Percentiles rank a stretch among this genome's conserved stretches.
Evolutionary conservation across 805 yeast genomes (phyloP).

Genomic region (Wickerhamiella lipophila): DNA sequence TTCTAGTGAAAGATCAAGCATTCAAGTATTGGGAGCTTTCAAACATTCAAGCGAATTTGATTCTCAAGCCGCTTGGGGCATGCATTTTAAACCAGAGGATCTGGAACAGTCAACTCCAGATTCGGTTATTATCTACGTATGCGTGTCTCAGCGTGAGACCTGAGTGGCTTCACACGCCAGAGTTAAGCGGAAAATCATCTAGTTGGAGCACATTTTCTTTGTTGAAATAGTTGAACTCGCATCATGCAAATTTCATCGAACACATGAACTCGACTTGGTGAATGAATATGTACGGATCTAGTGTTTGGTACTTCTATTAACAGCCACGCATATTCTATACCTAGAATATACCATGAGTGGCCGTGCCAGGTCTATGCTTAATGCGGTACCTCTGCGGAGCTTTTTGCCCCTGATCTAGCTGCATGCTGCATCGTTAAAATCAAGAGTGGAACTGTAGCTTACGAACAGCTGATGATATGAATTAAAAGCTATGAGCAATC

Average conservation of each 20-base stretch:
- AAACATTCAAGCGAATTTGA: no score
- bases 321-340: background rate
- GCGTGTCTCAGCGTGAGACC: background rate
- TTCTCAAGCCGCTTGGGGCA: background rate
- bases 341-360: background rate
- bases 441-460: background rate
- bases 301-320: no score
- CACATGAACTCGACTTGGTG: no score
- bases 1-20: background rate
- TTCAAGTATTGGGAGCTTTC: background rate
- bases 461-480: background rate
- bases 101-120: background rate
- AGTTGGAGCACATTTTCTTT: no score
- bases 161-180: background rate
- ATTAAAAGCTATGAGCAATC: background rate
- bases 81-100: background rate
- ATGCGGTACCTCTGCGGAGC: no score
- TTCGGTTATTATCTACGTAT: background rate
- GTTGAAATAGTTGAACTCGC: no score
- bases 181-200: background rate
- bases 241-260: no score
- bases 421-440: slow-evolving; percentile 1
- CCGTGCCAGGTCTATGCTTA: no score
- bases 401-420: background rate
- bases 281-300: no score